Evolutionary conservation across 306 rosid genomes (phyloP), one percentile per base, ranked within the genome.

Genomic region (Cicer arietinum): DNA sequence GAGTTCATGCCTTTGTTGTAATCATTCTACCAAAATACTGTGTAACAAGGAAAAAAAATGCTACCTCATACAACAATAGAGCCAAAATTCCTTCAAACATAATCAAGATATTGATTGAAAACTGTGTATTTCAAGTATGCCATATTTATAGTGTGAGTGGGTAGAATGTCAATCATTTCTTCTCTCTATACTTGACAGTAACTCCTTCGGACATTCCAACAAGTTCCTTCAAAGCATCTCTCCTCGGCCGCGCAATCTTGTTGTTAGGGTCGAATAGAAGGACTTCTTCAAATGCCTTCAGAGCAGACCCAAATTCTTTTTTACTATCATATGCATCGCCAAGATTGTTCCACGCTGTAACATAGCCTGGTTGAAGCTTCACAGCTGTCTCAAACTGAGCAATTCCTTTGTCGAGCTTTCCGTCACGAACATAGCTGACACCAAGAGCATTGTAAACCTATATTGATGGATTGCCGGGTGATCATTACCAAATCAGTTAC

Each of bases 331-430:
- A 90, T 22, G 98, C 97, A 82, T 94, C 98, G 3, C 98, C 98
- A n/a, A 94, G 94, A 84, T 94, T 91, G 88, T 94, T 94, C 98
- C 98, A 91, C 40, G 98, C 96, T 9, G 97, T 94, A 78, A 91
- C 96, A 80, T 94, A 94, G 44, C 98, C 97, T 1, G 97, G 97
- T 80, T 94, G 97, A 82, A 94, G 84, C 87, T 87, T 94, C 73
- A 94, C 97, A 11, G 98, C 98, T 9, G 86, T 91, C 85, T 91
- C 92, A 22, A 94, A 90, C 79, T 91, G 92, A 25, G 84, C 80
- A 44, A 94, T 91, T 86, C 96, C 98, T 77, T 88, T 91, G n/a
- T 92, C 96, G 16, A 91, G 81, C 85, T 94, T 91, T 43, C 87
- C 94, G 1, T 94, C 98, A 0, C 95, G 96, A n/a, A 83, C 71